phyloP scores from a whole-genome alignment of 2,329 filamentous ascomycete species.

The Fusarium clavum region DNA sequence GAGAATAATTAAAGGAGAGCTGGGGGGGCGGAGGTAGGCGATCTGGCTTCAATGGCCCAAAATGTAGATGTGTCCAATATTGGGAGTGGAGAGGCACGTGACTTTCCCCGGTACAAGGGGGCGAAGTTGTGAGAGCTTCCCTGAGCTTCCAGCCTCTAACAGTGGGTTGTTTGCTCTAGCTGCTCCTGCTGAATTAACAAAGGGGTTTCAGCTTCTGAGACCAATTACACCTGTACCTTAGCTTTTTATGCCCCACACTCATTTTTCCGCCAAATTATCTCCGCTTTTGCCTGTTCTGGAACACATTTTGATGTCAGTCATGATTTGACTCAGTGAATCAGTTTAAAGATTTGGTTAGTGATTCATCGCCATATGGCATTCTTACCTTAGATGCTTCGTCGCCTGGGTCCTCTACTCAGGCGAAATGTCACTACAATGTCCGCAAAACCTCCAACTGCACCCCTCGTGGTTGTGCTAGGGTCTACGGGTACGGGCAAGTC shows the following conservation, averaged over 20 bases:
- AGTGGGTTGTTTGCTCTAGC: neutral
- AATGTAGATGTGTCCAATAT: constrained; percentile 61
- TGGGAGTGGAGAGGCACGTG: constrained; percentile 52
- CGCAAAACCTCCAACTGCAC: constrained; percentile 58
- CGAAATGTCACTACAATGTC: constrained; percentile 57
- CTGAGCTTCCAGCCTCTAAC: constrained; percentile 32
- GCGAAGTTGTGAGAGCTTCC: constrained; percentile 21
- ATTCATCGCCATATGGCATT: constrained; percentile 18
- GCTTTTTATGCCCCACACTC: constrained; percentile 17
- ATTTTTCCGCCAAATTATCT: constrained; percentile 37
- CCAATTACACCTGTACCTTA: constrained; percentile 21
- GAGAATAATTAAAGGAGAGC: constrained; percentile 52
- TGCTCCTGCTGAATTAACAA: constrained; percentile 19
- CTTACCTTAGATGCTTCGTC: constrained; percentile 45
- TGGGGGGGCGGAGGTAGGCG: constrained; percentile 52
- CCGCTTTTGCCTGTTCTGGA: constrained; percentile 33
- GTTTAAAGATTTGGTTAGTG: neutral
- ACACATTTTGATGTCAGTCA: constrained; percentile 15
- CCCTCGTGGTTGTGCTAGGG: constrained; percentile 85
- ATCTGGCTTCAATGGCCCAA: constrained; percentile 59
- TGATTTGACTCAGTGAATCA: constrained; percentile 13
- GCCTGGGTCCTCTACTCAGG: constrained; percentile 41
- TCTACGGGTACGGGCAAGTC: constrained; percentile 95
- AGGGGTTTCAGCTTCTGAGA: constrained; percentile 34
- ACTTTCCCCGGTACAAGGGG: constrained; percentile 39